Conservation (phyloP, 148 eudicot species). For the Beta vulgaris region DNA sequence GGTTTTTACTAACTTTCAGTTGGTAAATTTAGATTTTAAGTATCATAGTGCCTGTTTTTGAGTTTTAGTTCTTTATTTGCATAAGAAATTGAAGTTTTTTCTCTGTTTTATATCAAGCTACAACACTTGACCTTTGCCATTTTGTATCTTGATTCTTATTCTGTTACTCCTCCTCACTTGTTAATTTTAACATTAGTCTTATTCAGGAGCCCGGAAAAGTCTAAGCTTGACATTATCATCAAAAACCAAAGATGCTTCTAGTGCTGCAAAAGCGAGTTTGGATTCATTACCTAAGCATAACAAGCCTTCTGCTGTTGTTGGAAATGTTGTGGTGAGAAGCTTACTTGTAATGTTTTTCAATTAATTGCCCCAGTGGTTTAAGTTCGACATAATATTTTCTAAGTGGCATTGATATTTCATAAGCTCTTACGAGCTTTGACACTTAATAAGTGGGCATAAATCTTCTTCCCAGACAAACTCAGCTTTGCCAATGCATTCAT, state of each 20-base stretch:
- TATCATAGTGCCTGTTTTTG: conserved; percentile 5
- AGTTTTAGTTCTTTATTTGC: conserved; percentile 14
- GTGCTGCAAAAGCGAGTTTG: conserved; percentile 38
- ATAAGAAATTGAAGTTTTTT: not conserved
- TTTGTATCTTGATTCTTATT: not conserved
- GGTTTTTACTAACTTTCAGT: conserved; percentile 40
- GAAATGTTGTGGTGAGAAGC: conserved; percentile 47
- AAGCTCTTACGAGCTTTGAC: not conserved
- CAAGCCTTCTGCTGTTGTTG: conserved; percentile 36
- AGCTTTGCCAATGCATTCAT: conserved; percentile 22
- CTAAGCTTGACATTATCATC: conserved; percentile 33
- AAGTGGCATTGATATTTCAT: not conserved
- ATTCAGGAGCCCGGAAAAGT: conserved; percentile 47
- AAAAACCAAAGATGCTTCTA: conserved; percentile 26
- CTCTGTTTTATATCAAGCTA: not conserved
- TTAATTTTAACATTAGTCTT: conserved; percentile 1
- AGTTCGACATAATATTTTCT: not conserved
- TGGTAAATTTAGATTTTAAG: not conserved
- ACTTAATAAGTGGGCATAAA: not conserved
- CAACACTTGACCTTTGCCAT: not conserved
- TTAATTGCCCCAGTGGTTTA: not conserved
- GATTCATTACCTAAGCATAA: conserved; percentile 26
- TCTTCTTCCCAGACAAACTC: conserved; percentile 34
- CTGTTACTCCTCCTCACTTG: not conserved
- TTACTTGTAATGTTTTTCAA: conserved; percentile 9